A percentile compares a stretch with the other conserved stretches of the same genome.
phyloP scores from a whole-genome alignment of 106 monocot genomes.

The Amphibolis antarctica region DNA sequence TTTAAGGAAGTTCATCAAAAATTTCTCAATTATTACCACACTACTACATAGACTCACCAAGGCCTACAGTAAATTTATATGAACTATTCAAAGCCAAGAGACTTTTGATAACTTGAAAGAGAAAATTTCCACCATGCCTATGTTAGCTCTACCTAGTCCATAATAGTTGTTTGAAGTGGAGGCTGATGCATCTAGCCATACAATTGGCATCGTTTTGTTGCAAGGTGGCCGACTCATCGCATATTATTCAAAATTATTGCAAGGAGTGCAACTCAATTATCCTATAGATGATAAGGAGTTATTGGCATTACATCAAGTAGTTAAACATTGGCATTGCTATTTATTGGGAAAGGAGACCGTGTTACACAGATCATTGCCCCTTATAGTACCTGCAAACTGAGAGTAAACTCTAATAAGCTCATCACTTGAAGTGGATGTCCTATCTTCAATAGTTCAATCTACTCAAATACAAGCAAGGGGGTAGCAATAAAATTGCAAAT shows the following conservation, averaged over 20 bases:
- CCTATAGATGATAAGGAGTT: slow-evolving; percentile 4
- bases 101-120: not conserved
- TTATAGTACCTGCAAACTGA: not conserved
- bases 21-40: not conserved
- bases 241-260: slow-evolving; percentile 4
- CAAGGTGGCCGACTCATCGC: not conserved
- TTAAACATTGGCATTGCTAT: not conserved
- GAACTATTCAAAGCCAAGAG: not conserved
- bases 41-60: not conserved
- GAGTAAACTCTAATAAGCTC: not conserved
- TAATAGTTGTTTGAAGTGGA: not conserved
- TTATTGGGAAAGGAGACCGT: not conserved
- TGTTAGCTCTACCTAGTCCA: not conserved
- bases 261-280: not conserved
- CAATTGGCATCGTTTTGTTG: not conserved
- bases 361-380: not conserved
- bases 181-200: not conserved
- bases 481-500: not conserved
- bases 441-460: slow-evolving; percentile 3
- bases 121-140: not conserved
- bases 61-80: not conserved
- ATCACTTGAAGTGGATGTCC: not conserved
- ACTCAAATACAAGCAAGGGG: slow-evolving; percentile 1
- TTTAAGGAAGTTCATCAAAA: not conserved
- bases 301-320: not conserved